Evolutionary conservation across 2,329 filamentous ascomycete species (phyloP), one percentile per base, ranked within the genome.

Genomic region (Fonsecaea pedrosoi): DNA sequence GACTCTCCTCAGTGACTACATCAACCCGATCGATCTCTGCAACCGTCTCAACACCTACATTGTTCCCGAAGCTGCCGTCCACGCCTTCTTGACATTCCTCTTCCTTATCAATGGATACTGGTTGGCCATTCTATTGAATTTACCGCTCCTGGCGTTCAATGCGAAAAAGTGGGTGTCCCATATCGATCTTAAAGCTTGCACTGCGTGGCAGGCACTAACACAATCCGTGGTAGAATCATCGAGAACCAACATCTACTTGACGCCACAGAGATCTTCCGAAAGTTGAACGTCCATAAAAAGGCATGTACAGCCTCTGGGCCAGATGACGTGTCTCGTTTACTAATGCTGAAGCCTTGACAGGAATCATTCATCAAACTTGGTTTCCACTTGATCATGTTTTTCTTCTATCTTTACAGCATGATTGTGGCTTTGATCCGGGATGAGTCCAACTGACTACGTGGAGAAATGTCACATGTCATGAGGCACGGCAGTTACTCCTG

Each of bases 1-100:
- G 9, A 50, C 21, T 21, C 18, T 50, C 18, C 45, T 50, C 78
- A 97, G 93, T 84, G 95, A 99, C 84, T 99, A 99, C 83, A 99
- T 99, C 84, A 99, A 99, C 85, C 95, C 95, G 54, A 99, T 99
- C 84, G 95, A 99, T 77, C 94, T 99, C 73, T 99, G 95, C 91
- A 99, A 99, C 89, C 94, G 95, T 76, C 90, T 99, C 74, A 99
- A 99, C 87, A 96, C 94, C 79, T 99, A 99, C 85, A 99, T 99
- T 79, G 90, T 99, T 77, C 95, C 95, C 78, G 96, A 99, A 87
- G 95, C 95, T 76, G 94, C 92, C 73, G 94, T 99, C 71, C 96
- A 99, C 80, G 94, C 90, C 72, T 95, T 98, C 85, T 83, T 99
- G 77, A 98, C 95, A 60, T 89, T 96, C 79, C 82, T 99, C 71